A percentile compares a stretch with the other conserved stretches of the same genome.
These are phyloP conservation scores for Solanum pimpinellifolium DNA, from an alignment of 257 asterid genomes.

Conservation along the genomic window DNA sequence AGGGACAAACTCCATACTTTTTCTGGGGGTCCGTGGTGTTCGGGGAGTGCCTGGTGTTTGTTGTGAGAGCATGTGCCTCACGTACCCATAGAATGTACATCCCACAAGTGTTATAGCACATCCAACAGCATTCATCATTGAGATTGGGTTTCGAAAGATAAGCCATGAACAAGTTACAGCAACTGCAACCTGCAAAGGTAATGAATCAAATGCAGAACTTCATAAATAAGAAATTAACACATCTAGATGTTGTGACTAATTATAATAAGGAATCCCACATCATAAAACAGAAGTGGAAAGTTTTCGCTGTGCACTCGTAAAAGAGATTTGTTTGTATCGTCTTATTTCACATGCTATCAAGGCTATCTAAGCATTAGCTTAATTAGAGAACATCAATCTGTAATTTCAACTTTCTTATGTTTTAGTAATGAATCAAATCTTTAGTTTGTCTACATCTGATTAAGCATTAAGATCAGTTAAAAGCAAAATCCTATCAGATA, in stretches of 20 bases:
- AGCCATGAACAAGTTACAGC: slow-evolving; percentile 93
- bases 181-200: slow-evolving; percentile 64
- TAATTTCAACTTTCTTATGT: not conserved
- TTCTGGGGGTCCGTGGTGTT: slow-evolving; percentile 52
- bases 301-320: not conserved
- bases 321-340: not conserved
- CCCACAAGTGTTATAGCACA: slow-evolving; percentile 72
- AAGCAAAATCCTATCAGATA: not conserved
- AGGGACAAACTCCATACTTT: slow-evolving; percentile 54
- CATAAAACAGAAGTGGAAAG: not conserved
- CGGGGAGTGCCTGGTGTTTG: slow-evolving; percentile 59
- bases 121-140: slow-evolving; percentile 72
- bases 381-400: too few relatives aligned
- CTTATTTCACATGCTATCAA: not conserved
- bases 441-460: not conserved
- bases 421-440: not conserved
- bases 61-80: slow-evolving; percentile 56
- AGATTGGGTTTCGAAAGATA: slow-evolving; percentile 77
- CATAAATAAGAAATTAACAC: not conserved
- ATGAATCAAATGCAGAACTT: not conserved
- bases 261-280: not conserved
- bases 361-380: not conserved
- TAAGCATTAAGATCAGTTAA: not conserved
- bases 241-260: not conserved
- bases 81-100: slow-evolving; percentile 88